A percentile compares a stretch with the other conserved stretches of the same genome.
These are phyloP conservation scores for Prunus yedoensis DNA, from an alignment of 331 rosid genomes.

Conservation along the genomic window DNA sequence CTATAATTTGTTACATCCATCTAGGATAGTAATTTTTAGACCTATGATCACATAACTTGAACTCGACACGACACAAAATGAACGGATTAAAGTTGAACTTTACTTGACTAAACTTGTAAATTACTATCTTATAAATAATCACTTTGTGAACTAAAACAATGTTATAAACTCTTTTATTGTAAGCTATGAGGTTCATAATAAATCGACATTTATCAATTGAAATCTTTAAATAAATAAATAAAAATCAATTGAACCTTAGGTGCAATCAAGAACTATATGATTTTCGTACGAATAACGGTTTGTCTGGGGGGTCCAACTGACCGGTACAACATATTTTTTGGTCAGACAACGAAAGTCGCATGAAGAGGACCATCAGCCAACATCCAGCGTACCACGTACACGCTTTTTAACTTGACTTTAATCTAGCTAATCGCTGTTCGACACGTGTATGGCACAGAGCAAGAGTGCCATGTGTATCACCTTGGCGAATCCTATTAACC, in stretches of 20 bases:
- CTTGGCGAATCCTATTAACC: conserved; percentile 10
- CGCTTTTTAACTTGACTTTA: not conserved
- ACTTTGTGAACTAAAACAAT: too few species aligned
- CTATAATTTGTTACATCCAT: not conserved
- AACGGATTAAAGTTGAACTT: not conserved
- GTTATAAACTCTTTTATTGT: too few species aligned
- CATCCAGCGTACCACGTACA: not conserved
- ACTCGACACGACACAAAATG: not conserved
- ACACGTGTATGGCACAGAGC: conserved; percentile 1
- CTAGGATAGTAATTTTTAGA: too few species aligned
- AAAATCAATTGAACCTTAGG: not conserved
- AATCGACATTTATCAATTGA: not conserved
- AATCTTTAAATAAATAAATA: not conserved
- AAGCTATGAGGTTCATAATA: not conserved
- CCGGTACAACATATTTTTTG: not conserved
- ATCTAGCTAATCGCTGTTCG: not conserved
- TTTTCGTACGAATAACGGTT: not conserved
- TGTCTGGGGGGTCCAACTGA: not conserved
- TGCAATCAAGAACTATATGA: not conserved
- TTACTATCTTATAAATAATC: too few species aligned
- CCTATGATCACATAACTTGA: not conserved
- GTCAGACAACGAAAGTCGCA: conserved; percentile 5
- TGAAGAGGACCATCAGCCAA: conserved; percentile 7
- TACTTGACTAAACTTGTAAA: not conserved
- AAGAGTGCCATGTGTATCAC: not conserved